Evolutionary conservation across 2,329 filamentous ascomycete species (phyloP).

Genomic region (Ploettnerulaceae sp.): DNA sequence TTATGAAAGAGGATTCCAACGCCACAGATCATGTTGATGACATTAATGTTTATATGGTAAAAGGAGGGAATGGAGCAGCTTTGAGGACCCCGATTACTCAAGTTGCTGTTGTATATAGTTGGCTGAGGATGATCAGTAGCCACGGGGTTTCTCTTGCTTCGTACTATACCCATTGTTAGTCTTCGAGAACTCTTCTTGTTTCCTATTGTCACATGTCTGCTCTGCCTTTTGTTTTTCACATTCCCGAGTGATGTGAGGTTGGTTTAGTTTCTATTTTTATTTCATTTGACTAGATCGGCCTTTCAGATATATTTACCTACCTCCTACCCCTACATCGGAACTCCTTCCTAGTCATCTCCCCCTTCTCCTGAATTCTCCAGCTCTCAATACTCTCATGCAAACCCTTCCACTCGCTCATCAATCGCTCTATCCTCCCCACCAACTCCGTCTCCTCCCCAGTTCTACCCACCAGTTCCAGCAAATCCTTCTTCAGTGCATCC

Average conservation of each 20-base stretch:
- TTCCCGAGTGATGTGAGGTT: neutral
- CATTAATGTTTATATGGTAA: conserved; percentile 12
- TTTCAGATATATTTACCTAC: neutral
- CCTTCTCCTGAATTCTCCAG: neutral
- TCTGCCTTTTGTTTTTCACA: neutral
- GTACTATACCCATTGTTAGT: conserved; percentile 8
- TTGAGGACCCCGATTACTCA: neutral
- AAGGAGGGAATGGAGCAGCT: neutral
- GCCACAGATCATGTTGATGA: conserved; percentile 11
- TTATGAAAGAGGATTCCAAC: neutral
- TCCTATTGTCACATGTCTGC: neutral
- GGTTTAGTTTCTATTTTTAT: neutral
- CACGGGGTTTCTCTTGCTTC: conserved; percentile 6
- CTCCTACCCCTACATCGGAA: neutral
- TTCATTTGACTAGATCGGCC: neutral
- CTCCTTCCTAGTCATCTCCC: neutral
- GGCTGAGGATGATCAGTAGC: neutral
- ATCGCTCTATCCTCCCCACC: neutral
- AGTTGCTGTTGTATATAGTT: neutral
- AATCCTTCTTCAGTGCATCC: neutral
- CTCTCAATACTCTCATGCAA: conserved; percentile 1
- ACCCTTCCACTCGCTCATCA: neutral
- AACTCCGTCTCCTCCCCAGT: neutral
- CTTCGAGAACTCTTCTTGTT: conserved; percentile 3
- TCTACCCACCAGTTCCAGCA: conserved; percentile 1